Evolutionary conservation across 1,139 yeast genomes (phyloP).

Genomic region (Pneumocystis murina): DNA sequence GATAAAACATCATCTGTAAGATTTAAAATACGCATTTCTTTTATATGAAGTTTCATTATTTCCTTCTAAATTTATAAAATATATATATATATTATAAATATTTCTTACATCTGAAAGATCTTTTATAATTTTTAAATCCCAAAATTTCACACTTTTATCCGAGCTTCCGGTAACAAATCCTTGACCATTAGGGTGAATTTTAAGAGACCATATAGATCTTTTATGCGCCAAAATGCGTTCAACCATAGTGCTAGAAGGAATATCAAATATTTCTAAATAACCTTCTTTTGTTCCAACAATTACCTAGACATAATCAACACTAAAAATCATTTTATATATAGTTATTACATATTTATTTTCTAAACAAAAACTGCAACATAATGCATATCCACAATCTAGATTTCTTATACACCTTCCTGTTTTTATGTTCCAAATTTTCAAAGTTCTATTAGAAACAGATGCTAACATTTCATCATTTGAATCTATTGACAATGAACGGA

Average conservation of each 20-base stretch:
- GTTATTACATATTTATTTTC: conserved; percentile 45
- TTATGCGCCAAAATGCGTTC: conserved; percentile 70
- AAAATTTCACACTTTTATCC: conserved; percentile 75
- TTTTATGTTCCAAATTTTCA: conserved; percentile 76
- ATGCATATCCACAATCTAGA: conserved; percentile 77
- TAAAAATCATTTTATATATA: neutral
- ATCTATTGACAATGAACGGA: conserved; percentile 69
- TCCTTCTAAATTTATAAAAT: conserved; percentile 52
- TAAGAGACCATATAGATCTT: conserved; percentile 85
- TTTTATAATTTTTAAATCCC: conserved; percentile 62
- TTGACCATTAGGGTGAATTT: conserved; percentile 73
- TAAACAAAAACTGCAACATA: conserved; percentile 70
- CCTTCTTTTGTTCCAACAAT: conserved; percentile 89
- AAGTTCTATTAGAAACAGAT: conserved; percentile 77
- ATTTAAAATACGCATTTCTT: conserved; percentile 70
- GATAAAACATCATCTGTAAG: conserved; percentile 70
- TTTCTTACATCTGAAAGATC: conserved; percentile 25
- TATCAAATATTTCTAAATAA: conserved; percentile 66
- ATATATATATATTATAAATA: neutral
- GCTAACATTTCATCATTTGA: conserved; percentile 68
- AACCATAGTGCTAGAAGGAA: conserved; percentile 60
- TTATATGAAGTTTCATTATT: conserved; percentile 41
- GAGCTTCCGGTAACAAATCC: conserved; percentile 84
- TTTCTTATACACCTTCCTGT: conserved; percentile 68
- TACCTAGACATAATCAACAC: conserved; percentile 3